Base-by-base conservation (phyloP, 257 asterid species). In the Scutellaria baicalensis region DNA sequence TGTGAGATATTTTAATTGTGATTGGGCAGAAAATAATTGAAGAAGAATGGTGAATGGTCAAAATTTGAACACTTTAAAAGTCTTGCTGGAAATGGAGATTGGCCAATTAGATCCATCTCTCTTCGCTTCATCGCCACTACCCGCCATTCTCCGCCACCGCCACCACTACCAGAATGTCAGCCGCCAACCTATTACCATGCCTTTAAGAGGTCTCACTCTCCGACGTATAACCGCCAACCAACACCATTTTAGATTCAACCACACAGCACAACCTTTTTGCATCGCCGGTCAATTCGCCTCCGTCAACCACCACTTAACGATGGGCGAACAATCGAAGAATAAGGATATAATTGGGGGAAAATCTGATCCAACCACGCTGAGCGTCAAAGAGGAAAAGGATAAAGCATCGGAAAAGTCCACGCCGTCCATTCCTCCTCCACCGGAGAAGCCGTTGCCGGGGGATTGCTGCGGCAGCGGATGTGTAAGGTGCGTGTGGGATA, bases 391-490 rank as follows among this genome's bases (percentile, higher is more conserved):
- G 38, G 74, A 74, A 42, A 72, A 65, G 72, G 72, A 72, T 42
- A 81, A 82, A 63, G 78, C 47, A 51, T 27, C 49, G 67, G 88
- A 76, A n/a, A 75, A 80, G 63, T 64, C 85, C 59, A 66, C 75
- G 18, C 68, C 79, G 5, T 4, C 61, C 3, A 18, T 70, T 64
- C 89, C 87, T n/a, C 82, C 91, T 69, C 91, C 87, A 70, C 95
- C 93, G 75, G 93, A 89, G 84, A 89, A 85, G 83, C 96, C 96
- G 59, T 38, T 86, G 79, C 88, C 93, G 36, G 93, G 85, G 59
- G 93, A 86, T 79, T 89, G 96, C 75, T 89, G 93, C 78, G 96
- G 89, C 62, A 86, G 88, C 78, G 96, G 96, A 57, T 89, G 96
- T 65, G 85, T 89, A 40, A 79, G 87, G 71, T 89, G 96, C 78